These are phyloP conservation scores for Anisogramma anomala DNA, from an alignment of 2,329 filamentous ascomycete species.

Conservation along the genomic window DNA sequence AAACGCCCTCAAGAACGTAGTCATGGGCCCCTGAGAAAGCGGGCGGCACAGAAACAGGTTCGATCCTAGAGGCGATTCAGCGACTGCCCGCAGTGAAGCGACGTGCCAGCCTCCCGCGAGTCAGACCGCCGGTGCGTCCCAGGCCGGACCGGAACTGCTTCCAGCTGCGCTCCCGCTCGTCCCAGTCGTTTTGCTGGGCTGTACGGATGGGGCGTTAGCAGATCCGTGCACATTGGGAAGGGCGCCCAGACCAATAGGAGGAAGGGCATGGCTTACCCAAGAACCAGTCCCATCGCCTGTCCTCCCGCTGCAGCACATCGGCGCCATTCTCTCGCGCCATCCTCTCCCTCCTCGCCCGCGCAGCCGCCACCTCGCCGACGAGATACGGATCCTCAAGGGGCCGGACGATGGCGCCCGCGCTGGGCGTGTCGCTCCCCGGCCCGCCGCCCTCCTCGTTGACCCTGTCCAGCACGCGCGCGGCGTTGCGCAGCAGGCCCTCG, in stretches of 20 bases:
- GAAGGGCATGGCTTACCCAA: constrained; percentile 33
- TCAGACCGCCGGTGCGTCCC: constrained; percentile 1
- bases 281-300: constrained; percentile 50
- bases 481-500: constrained; percentile 22
- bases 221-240: background rate
- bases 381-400: constrained; percentile 57
- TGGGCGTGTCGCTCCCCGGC: constrained; percentile 4
- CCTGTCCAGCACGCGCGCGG: constrained; percentile 23
- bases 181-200: constrained; percentile 41
- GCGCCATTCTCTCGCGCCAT: constrained; percentile 44
- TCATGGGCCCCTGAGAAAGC: no score
- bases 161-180: constrained; percentile 40
- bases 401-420: constrained; percentile 22
- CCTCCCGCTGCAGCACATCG: constrained; percentile 44
- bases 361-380: constrained; percentile 54
- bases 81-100: constrained; percentile 9
- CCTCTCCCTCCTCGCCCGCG: constrained; percentile 43
- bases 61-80: background rate
- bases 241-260: background rate
- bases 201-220: constrained; percentile 14
- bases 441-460: constrained; percentile 24
- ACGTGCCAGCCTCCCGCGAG: constrained; percentile 11
- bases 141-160: constrained; percentile 18
- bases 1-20: no score
- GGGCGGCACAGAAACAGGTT: no score